phyloP scores from a whole-genome alignment of 1,139 yeast genomes.

The Pichia inconspicua region DNA sequence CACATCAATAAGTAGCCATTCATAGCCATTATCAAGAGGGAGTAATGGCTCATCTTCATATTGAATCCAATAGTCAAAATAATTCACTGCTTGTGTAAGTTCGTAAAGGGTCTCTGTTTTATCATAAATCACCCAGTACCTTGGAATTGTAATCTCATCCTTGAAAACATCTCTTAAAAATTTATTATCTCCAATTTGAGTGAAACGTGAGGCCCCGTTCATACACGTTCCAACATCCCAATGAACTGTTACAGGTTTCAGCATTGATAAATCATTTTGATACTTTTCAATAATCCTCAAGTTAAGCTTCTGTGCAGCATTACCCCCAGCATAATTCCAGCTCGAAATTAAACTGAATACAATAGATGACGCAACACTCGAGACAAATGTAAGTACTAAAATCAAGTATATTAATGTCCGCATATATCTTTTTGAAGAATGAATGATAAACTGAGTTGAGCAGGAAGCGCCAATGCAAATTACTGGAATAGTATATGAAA shows the following conservation, averaged over 20 bases:
- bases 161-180: slow-evolving; percentile 1
- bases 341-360: slow-evolving; percentile 49
- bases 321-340: slow-evolving; percentile 85
- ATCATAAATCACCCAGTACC: slow-evolving; percentile 50
- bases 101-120: slow-evolving; percentile 54
- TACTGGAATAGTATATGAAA: slow-evolving; percentile 67
- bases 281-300: slow-evolving; percentile 27
- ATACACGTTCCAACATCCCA: slow-evolving; percentile 77
- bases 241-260: slow-evolving; percentile 41
- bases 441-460: slow-evolving; percentile 37
- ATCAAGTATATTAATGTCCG: not conserved
- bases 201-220: slow-evolving; percentile 79
- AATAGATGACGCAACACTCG: slow-evolving; percentile 27
- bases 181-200: slow-evolving; percentile 12
- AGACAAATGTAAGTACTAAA: slow-evolving; percentile 16
- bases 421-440: not conserved
- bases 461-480: slow-evolving; percentile 58
- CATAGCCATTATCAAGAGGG: slow-evolving; percentile 19
- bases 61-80: slow-evolving; percentile 54
- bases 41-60: slow-evolving; percentile 28
- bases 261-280: slow-evolving; percentile 5
- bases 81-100: slow-evolving; percentile 14
- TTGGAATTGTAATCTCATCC: slow-evolving; percentile 35
- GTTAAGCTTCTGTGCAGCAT: slow-evolving; percentile 54
- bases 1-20: slow-evolving; percentile 35